These are phyloP conservation scores for Cladosporium sp. DNA, from an alignment of 2,329 filamentous ascomycete species.

Conservation along the genomic window DNA sequence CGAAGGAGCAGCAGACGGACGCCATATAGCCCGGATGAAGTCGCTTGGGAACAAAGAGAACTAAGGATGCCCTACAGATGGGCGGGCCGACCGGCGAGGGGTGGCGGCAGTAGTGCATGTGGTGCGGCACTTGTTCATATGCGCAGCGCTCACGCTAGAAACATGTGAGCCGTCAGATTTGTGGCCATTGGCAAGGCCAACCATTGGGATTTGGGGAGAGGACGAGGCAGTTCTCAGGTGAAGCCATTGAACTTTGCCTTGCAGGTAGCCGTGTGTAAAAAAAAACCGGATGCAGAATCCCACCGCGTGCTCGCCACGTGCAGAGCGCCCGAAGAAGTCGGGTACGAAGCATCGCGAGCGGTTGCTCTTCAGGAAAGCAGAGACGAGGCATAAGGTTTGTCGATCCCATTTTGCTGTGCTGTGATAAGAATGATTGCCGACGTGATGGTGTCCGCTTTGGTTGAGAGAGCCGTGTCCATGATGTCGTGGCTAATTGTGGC, in stretches of 20 bases:
- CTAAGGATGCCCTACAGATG: no score
- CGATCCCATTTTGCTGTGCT: neutral
- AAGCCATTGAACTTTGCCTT: no score
- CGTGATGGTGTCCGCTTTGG: neutral
- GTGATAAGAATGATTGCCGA: neutral
- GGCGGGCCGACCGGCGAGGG: neutral
- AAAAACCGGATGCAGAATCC: no score
- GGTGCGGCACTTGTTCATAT: constrained; percentile 6
- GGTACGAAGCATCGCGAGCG: neutral
- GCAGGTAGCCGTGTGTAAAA: no score
- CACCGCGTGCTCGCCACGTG: constrained; percentile 9
- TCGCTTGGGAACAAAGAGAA: neutral
- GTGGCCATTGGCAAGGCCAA: constrained; percentile 1
- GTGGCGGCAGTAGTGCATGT: neutral
- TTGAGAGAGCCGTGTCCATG: no score
- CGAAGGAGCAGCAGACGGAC: neutral
- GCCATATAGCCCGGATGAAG: constrained; percentile 4
- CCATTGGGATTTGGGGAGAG: no score
- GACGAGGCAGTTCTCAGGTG: no score
- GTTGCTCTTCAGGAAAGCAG: neutral
- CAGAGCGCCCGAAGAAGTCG: neutral
- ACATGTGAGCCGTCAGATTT: neutral
- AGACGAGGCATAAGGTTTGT: no score
- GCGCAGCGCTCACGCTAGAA: constrained; percentile 4
- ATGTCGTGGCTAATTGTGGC: neutral